Evolutionary conservation across 768 basidiomycete species (phyloP).

Genomic region (Dacryopinax spathularia): DNA sequence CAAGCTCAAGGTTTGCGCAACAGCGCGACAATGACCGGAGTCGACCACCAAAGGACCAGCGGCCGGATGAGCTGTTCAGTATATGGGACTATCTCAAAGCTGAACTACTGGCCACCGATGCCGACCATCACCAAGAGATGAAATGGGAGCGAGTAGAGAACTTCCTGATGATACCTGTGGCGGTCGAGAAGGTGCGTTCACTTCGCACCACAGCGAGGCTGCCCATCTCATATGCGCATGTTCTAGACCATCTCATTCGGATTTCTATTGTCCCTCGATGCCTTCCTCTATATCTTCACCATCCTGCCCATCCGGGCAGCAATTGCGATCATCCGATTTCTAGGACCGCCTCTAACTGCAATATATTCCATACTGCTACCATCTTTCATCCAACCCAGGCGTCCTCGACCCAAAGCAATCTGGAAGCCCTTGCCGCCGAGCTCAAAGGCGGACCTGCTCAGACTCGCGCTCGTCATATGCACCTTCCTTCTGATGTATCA

Average conservation of each 20-base stretch:
- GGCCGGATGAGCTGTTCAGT: conserved; percentile 41
- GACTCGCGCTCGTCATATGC: conserved; percentile 55
- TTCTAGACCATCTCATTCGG: conserved; percentile 79
- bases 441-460: conserved; percentile 86
- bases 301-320: conserved; percentile 82
- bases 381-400: not conserved
- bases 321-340: conserved; percentile 41
- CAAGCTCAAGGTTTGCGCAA: not conserved
- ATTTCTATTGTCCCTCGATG: conserved; percentile 84
- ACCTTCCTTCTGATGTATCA: conserved; percentile 64
- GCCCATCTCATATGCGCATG: not conserved
- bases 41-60: not conserved
- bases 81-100: conserved; percentile 86
- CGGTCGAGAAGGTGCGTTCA: conserved; percentile 74
- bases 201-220: not conserved
- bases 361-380: conserved; percentile 21
- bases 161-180: conserved; percentile 81
- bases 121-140: conserved; percentile 83
- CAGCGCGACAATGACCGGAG: not conserved
- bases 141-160: conserved; percentile 96
- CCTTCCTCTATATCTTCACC: conserved; percentile 95
- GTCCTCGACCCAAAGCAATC: conserved; percentile 25
- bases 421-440: conserved; percentile 52
- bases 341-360: conserved; percentile 27
- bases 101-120: conserved; percentile 81